Base-by-base conservation (phyloP, 306 rosid species). In the Morella rubra region DNA sequence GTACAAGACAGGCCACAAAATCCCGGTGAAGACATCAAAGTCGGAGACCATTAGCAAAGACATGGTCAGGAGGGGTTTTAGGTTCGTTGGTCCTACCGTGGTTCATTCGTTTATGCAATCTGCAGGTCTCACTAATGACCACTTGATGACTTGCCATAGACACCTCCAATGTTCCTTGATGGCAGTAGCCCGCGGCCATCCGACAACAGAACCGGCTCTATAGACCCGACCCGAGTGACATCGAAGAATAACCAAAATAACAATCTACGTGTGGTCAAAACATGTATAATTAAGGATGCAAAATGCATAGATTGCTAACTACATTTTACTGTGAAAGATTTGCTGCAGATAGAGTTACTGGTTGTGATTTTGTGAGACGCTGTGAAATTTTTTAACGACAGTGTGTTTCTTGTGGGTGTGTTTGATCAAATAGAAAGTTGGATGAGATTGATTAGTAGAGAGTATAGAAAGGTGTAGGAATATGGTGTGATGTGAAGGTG, bases 91-190 rank as follows among this genome's bases (percentile, higher is more conserved):
- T 10, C 99, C 99, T 20, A 96, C 97, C n/a, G 99, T 92, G 73
- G 86, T 96, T 76, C 90, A 91, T 51, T 96, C 99, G 9, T 92
- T 96, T 77, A 96, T 96, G 97, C 99, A 96, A 76, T 97, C 98
- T 65, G 78, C 93, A 24, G 99, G 99, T 15, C 89, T 96, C 77
- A 96, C 97, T 56, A 96, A 96, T 74, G 97, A 96, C 84, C 99
- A 96, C 83, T 75, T 92, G 78, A 83, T 82, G 89, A 88, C 87
- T 50, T 96, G 99, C 81, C 97, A 91, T 81, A 83, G 93, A 82
- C 97, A 92, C 85, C 93, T 88, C 64, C 97, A 84, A 54, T 92
- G 99, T 87, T 82, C 86, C 60, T 62, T 86, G 53, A 44, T 87
- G 73, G 81, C 89, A 54, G 64, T 87, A 42, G 76, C 74, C 44